A percentile compares a stretch with the other conserved stretches of the same genome.
Evolutionary conservation across 768 basidiomycete species (phyloP).

Genomic region (Lentinula guzmanii): DNA sequence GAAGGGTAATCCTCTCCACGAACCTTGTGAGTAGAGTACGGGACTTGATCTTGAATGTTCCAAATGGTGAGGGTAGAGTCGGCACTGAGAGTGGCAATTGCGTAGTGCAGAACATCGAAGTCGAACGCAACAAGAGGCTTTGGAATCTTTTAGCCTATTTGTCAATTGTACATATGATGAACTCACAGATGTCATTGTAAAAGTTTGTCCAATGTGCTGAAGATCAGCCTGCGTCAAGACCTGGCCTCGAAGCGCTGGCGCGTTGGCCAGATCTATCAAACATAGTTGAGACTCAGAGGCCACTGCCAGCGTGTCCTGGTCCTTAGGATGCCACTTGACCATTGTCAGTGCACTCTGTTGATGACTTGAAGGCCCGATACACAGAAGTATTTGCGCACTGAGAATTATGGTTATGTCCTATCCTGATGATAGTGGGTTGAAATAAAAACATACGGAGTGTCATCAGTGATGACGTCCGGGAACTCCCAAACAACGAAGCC

Average conservation of each 20-base stretch:
- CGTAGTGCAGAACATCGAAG: slow-evolving; percentile 73
- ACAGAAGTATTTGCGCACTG: slow-evolving; percentile 65
- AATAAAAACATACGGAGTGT: slow-evolving; percentile 62
- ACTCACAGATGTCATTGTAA: slow-evolving; percentile 66
- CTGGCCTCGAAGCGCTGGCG: slow-evolving; percentile 55
- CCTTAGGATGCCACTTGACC: slow-evolving; percentile 87
- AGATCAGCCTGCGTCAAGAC: slow-evolving; percentile 66
- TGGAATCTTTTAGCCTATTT: slow-evolving; percentile 3
- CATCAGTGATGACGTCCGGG: slow-evolving; percentile 78
- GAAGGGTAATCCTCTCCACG: slow-evolving; percentile 78
- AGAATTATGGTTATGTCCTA: slow-evolving; percentile 8
- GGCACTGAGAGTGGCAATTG: slow-evolving; percentile 75
- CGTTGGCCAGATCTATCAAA: slow-evolving; percentile 65
- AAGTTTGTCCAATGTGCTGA: slow-evolving; percentile 60
- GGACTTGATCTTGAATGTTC: slow-evolving; percentile 72
- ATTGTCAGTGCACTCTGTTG: slow-evolving; percentile 62
- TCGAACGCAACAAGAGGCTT: slow-evolving; percentile 82
- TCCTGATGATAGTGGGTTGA: neutral
- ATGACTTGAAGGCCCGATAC: slow-evolving; percentile 54
- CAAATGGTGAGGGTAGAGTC: slow-evolving; percentile 79
- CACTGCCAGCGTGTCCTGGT: slow-evolving; percentile 75
- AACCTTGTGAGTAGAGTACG: slow-evolving; percentile 72
- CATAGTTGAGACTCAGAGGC: slow-evolving; percentile 74
- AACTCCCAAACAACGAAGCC: slow-evolving; percentile 88
- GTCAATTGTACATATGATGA: neutral